Evolutionary conservation across 805 yeast species (phyloP).

Genomic region (Cyberlindnera amylophila): DNA sequence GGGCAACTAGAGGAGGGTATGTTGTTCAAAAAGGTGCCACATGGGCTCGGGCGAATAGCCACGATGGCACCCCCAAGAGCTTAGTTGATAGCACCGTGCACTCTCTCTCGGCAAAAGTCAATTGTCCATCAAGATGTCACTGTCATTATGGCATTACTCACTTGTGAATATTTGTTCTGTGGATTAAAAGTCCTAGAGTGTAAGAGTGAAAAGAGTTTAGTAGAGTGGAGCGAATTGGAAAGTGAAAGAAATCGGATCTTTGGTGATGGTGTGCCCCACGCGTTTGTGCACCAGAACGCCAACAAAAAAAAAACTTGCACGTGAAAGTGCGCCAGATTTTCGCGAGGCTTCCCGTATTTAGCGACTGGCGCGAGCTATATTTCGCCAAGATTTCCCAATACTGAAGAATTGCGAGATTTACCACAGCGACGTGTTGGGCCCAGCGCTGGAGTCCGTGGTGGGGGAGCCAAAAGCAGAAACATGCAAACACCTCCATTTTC

Average conservation of each 20-base stretch:
- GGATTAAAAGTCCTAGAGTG: neutral
- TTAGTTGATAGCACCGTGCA: neutral
- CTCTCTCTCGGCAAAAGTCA: neutral
- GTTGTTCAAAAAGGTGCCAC: neutral
- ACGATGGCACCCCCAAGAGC: too few relatives aligned
- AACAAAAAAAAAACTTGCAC: conserved; percentile 3
- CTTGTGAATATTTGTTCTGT: neutral
- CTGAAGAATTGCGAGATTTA: neutral
- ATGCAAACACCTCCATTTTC: neutral
- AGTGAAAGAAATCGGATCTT: neutral
- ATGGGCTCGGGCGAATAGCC: neutral
- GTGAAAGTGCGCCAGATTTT: conserved; percentile 1
- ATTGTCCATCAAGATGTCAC: neutral
- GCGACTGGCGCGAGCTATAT: neutral
- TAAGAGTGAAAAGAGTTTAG: too few relatives aligned
- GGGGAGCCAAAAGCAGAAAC: neutral
- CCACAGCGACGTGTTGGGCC: conserved; percentile 4
- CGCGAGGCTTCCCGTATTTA: neutral
- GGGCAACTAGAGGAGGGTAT: too few relatives aligned
- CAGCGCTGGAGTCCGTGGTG: conserved; percentile 1
- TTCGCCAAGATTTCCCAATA: neutral
- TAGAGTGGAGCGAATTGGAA: neutral
- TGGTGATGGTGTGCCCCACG: conserved; percentile 10
- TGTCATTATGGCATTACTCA: neutral
- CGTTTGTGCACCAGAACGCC: conserved; percentile 1